Percentiles rank a stretch among this genome's conserved stretches.
Evolutionary conservation across 2,329 filamentous ascomycete genomes (phyloP).

Genomic region (Scedosporium minutisporum): DNA sequence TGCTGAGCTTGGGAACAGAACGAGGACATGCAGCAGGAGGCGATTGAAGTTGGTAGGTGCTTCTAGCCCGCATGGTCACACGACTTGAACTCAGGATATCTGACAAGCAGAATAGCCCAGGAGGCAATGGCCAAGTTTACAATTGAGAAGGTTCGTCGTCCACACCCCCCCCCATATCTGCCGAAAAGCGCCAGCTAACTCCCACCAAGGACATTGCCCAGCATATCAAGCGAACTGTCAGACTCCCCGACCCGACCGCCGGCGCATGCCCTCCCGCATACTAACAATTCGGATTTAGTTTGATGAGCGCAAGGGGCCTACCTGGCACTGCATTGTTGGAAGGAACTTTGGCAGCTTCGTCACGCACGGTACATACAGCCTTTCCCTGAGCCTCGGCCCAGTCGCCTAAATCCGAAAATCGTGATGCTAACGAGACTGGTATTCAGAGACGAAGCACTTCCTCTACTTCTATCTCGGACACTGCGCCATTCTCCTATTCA

Average conservation of each 20-base stretch:
- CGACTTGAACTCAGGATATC: background rate
- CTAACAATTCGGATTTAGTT: conserved; percentile 51
- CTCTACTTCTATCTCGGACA: conserved; percentile 99
- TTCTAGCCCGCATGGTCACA: background rate
- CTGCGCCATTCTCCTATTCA: conserved; percentile 96
- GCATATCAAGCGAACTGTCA: conserved; percentile 86
- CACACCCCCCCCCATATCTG: background rate
- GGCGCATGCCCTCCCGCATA: conserved; percentile 9
- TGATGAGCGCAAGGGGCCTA: conserved; percentile 91
- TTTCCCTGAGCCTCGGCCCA: background rate
- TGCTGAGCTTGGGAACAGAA: conserved; percentile 44
- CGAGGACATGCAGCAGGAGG: conserved; percentile 94
- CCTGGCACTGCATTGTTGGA: conserved; percentile 98
- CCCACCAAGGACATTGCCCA: conserved; percentile 74
- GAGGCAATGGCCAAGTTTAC: conserved; percentile 55
- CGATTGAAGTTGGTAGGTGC: conserved; percentile 83
- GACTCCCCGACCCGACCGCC: conserved; percentile 13
- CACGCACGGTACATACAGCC: conserved; percentile 75
- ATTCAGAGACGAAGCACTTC: conserved; percentile 93
- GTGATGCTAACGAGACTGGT: background rate
- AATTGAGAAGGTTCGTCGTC: conserved; percentile 43
- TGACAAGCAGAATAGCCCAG: conserved; percentile 34
- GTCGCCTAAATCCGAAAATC: background rate
- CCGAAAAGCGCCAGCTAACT: background rate
- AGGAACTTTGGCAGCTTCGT: conserved; percentile 99